Evolutionary conservation across 2,329 filamentous ascomycete species (phyloP), one percentile per base, ranked within the genome.

Genomic region (Pleomassaria siparia): DNA sequence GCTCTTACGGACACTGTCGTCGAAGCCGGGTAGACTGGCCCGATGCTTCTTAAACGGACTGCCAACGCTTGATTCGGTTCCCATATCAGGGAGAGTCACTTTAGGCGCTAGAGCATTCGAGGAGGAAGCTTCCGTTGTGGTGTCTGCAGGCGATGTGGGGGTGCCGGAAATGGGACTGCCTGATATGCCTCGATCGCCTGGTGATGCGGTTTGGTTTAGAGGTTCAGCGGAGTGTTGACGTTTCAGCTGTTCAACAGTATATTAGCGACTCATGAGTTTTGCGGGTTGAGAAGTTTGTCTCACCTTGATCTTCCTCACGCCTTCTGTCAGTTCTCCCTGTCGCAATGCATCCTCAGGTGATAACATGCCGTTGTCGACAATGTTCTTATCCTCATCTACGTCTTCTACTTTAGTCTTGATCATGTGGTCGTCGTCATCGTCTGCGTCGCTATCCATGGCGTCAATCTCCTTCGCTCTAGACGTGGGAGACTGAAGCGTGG

Each of bases 261-360:
- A 54, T 28, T 25, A 10, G 15, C 32, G 43, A 15, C 18, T 25
- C 12, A 12, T 41, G 16, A 16, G 2, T 47, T n/a, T n/a, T 10
- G 15, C 9, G 22, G 24, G 9, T 12, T 40, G 18, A 18, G 20
- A 29, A 13, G 37, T 3, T 28, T 13, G 44, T 21, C 82, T 64
- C 78, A 90, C 89, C 72, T 85, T 87, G 70, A 94, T 92, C 58
- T 89, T 86, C 60, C 89, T 83, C 42, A 94, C 87, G 40, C 88
- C 88, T 53, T 91, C 89, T 33, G 87, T 86, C 45, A 94, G 77
- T 69, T 92, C 88, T 41, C 86, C 86, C 45, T 86, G 82, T 58
- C 84, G 84, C 57, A 83, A 80, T 43, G 82, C 83, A 64, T 92
- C 89, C 54, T 92, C 88, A 1, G 85, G 82, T 6, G 78, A 84